Base-by-base conservation (phyloP, 139 green algal species). In the Edaphochlamys debaryana region DNA sequence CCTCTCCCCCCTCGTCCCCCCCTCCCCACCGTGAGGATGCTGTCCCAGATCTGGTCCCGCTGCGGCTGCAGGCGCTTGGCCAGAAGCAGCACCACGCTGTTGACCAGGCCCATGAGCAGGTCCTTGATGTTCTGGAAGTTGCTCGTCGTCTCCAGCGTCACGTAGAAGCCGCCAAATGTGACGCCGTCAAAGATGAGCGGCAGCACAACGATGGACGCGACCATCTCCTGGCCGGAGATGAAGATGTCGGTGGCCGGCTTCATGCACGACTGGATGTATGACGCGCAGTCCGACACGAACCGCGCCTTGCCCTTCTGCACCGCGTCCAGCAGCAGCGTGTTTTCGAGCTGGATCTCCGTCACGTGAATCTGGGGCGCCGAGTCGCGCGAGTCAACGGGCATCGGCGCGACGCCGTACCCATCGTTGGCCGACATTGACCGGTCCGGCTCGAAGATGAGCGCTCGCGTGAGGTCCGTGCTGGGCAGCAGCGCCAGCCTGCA, bases 71-170 rank as follows among this genome's bases (percentile, higher is more conserved):
- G 85, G 58, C 85, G 72, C 38, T 90, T 85, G 23, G 86, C 79
- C 79, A 94, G 87, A 67, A 92, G 75, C 82, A 92, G 87, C 81
- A 92, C 88, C 54, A 92, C 83, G 37, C 79, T 88, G 87, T 92
- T 91, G 34, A 94, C 90, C 58, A 94, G 89, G 34, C 90, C 90
- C 90, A 94, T 91, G 15, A 94, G 87, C 82, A 92, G 82, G 69
- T 92, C 88, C 79, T 92, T 91, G 79, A 94, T 91, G 86, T 92
- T 92, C 67, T 91, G 87, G 76, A 94, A 93, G 79, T 93, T 92
- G 82, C 69, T 86, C 32, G 88, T 91, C 34, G 86, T 91, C 74
- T 93, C 87, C 40, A 91, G 87, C n/a, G 85, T 91, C 41, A 88
- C 88, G 74, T 94, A 94, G n/a, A 94, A 87, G 23, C 88, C 90